These are phyloP conservation scores for Medakamo hakoo DNA, from an alignment of 139 green algal species.

Conservation along the genomic window DNA sequence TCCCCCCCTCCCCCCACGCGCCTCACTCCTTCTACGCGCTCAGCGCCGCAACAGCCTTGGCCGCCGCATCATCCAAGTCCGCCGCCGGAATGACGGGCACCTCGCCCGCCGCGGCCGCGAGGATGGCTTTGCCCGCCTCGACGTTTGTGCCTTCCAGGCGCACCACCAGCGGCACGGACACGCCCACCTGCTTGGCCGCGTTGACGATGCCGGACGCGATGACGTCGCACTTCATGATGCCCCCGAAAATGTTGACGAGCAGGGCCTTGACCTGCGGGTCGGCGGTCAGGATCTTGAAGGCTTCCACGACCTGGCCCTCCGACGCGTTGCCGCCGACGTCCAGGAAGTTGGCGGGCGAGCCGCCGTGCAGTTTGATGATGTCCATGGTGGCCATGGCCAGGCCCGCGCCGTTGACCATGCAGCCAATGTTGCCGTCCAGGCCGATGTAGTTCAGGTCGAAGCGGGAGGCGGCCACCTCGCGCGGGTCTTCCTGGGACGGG, in stretches of 20 bases:
- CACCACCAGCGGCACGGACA: slow-evolving; percentile 82
- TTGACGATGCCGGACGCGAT: slow-evolving; percentile 93
- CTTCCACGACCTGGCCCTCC: slow-evolving; percentile 83
- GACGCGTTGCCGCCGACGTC: slow-evolving; percentile 89
- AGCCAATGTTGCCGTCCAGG: slow-evolving; percentile 85
- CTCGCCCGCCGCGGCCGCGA: slow-evolving; percentile 45
- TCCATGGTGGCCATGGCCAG: slow-evolving; percentile 99
- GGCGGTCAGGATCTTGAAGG: slow-evolving; percentile 86
- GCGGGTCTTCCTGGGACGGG: slow-evolving; percentile 58
- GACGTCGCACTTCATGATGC: slow-evolving; percentile 99
- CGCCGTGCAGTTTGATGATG: slow-evolving; percentile 96
- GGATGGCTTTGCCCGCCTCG: slow-evolving; percentile 77
- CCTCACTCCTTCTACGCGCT: no score
- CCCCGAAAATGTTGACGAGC: slow-evolving; percentile 98
- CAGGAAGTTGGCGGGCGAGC: slow-evolving; percentile 90
- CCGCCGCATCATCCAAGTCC: slow-evolving; percentile 91
- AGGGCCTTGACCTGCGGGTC: slow-evolving; percentile 90
- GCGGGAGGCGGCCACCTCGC: slow-evolving; percentile 69
- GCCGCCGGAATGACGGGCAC: slow-evolving; percentile 66
- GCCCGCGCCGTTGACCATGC: slow-evolving; percentile 95
- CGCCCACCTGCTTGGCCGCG: slow-evolving; percentile 76
- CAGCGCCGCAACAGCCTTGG: slow-evolving; percentile 69
- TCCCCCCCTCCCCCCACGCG: no score
- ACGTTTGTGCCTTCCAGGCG: slow-evolving; percentile 98
- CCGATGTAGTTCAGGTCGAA: slow-evolving; percentile 99